Conservation (phyloP, 306 rosid genomes). For the Vachellia pachyceras region DNA sequence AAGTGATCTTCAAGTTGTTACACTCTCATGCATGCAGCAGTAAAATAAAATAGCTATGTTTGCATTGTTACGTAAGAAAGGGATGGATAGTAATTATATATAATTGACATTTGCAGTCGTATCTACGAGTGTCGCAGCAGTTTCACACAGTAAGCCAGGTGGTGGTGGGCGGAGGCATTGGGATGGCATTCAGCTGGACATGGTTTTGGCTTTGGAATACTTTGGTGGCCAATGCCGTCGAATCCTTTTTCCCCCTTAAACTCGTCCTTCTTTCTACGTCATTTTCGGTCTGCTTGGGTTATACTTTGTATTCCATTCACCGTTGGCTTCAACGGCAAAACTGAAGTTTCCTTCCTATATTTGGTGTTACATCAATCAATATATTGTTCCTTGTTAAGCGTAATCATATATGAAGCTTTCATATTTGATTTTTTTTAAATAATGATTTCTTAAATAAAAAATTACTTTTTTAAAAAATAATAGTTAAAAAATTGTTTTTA, state of each 20-base stretch:
- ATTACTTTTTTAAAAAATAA: no score
- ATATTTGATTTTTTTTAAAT: no score
- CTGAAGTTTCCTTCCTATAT: not conserved
- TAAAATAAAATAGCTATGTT: not conserved
- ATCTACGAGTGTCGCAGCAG: slow-evolving; percentile 67
- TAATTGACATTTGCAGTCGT: slow-evolving; percentile 55
- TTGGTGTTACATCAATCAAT: not conserved
- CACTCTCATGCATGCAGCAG: not conserved
- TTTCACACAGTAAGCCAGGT: slow-evolving; percentile 69
- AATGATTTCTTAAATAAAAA: no score
- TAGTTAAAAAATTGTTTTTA: no score
- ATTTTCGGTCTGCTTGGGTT: slow-evolving; percentile 48
- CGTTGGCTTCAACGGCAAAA: slow-evolving; percentile 48
- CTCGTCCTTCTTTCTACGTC: slow-evolving; percentile 47
- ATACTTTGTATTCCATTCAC: slow-evolving; percentile 37
- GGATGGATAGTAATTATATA: not conserved
- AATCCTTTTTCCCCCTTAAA: slow-evolving; percentile 51
- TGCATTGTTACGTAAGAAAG: not conserved
- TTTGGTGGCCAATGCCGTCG: slow-evolving; percentile 48
- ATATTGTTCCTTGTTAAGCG: no score
- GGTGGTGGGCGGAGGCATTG: slow-evolving; percentile 63
- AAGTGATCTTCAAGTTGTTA: not conserved
- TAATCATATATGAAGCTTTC: no score
- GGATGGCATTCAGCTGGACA: slow-evolving; percentile 45
- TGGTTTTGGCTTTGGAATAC: slow-evolving; percentile 72